Percentiles rank a stretch among this genome's conserved stretches.
Evolutionary conservation across 352 stramenopile genomes (phyloP).

Genomic region (Globisporangium spiculum): DNA sequence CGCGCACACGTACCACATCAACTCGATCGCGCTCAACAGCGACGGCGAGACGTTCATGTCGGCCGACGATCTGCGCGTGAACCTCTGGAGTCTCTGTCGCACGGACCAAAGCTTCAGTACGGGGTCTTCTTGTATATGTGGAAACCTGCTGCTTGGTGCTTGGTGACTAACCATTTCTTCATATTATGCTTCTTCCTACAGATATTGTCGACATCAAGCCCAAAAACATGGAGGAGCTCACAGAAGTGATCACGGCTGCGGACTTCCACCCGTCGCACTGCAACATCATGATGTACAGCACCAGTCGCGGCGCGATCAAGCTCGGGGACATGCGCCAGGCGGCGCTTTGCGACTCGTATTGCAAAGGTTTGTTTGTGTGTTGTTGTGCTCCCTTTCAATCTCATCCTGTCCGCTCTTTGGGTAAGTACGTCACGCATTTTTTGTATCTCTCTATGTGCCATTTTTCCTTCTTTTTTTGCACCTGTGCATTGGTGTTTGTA

Average conservation of each 20-base stretch:
- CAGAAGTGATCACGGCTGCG: constrained; percentile 94
- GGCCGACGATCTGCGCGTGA: constrained; percentile 95
- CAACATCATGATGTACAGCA: constrained; percentile 96
- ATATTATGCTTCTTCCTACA: constrained; percentile 22
- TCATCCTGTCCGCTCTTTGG: not conserved
- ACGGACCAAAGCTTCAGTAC: constrained; percentile 90
- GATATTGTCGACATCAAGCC: constrained; percentile 97
- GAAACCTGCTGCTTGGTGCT: not conserved
- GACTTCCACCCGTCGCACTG: constrained; percentile 93
- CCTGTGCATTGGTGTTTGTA: not conserved
- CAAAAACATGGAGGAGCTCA: constrained; percentile 96
- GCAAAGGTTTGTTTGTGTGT: constrained; percentile 37
- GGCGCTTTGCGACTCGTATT: constrained; percentile 87
- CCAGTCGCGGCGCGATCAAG: constrained; percentile 90
- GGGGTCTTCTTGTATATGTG: constrained; percentile 15
- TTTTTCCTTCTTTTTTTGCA: not conserved
- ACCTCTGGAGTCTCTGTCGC: constrained; percentile 93
- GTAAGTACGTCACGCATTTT: not conserved
- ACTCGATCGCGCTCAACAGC: constrained; percentile 93
- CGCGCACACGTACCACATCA: constrained; percentile 97
- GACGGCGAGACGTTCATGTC: constrained; percentile 96
- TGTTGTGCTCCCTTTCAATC: not conserved
- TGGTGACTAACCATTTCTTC: not conserved
- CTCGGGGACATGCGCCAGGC: constrained; percentile 91
- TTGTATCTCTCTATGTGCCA: not conserved